These are phyloP conservation scores for Hyaloscypha variabilis DNA, from an alignment of 495 filamentous ascomycete species.

Conservation along the genomic window DNA sequence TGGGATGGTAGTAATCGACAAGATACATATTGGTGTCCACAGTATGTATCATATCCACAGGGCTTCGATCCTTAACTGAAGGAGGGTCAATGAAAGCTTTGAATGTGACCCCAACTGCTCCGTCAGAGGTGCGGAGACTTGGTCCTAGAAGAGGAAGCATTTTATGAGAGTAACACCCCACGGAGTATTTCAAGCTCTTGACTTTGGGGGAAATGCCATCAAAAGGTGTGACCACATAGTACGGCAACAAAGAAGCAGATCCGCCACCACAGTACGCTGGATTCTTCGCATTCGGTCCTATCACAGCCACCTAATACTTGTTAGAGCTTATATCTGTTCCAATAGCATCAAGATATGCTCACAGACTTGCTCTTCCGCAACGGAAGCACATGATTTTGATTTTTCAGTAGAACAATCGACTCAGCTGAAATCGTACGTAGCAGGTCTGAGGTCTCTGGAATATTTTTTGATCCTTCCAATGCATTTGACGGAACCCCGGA, in stretches of 20 bases:
- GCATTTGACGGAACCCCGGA: conserved; percentile 54
- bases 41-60: conserved; percentile 56
- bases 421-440: conserved; percentile 67
- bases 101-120: conserved; percentile 57
- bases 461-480: conserved; percentile 38
- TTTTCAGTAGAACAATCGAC: conserved; percentile 72
- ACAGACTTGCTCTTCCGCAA: conserved; percentile 60
- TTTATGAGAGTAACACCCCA: conserved; percentile 62
- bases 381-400: conserved; percentile 64
- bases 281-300: conserved; percentile 71
- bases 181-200: conserved; percentile 44
- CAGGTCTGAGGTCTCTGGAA: conserved; percentile 41
- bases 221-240: conserved; percentile 67
- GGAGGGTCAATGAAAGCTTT: conserved; percentile 59
- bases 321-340: background rate
- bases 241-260: conserved; percentile 63
- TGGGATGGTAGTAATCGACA: conserved; percentile 62
- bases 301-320: conserved; percentile 39
- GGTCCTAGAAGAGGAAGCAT: conserved; percentile 56
- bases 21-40: conserved; percentile 55
- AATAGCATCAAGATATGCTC: background rate
- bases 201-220: conserved; percentile 57
- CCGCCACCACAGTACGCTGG: conserved; percentile 70
- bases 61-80: conserved; percentile 40
- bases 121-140: conserved; percentile 46